Conservation (phyloP, 2,329 filamentous ascomycete species). For the Lasiodiplodia sp. region DNA sequence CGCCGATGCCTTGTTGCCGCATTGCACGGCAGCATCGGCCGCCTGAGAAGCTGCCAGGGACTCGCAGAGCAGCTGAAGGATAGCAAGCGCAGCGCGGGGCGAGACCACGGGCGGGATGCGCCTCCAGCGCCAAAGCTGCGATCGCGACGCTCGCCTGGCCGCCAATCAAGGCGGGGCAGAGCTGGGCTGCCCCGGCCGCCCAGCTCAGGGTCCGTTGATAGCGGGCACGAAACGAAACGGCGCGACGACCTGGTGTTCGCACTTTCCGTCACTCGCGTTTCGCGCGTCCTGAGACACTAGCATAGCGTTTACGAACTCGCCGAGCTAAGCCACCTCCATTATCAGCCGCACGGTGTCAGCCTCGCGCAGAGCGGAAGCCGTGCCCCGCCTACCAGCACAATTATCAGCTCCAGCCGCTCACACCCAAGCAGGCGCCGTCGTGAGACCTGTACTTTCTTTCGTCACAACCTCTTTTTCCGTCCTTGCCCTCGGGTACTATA, state of each 20-base stretch:
- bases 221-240: constrained; percentile 18
- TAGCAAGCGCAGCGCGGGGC: constrained; percentile 6
- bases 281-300: constrained; percentile 28
- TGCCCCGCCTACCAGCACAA: constrained; percentile 30
- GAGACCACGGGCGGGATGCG: neutral
- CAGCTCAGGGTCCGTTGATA: constrained; percentile 22
- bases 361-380: constrained; percentile 29
- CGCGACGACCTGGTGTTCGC: constrained; percentile 16
- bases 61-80: neutral
- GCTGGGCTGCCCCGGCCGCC: neutral
- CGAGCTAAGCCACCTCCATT: constrained; percentile 25
- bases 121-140: neutral
- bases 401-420: constrained; percentile 26
- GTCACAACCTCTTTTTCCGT: constrained; percentile 5
- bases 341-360: constrained; percentile 28
- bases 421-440: constrained; percentile 20
- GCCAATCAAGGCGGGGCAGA: constrained; percentile 21
- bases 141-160: constrained; percentile 10
- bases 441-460: constrained; percentile 26
- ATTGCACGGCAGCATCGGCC: constrained; percentile 11
- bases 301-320: constrained; percentile 27
- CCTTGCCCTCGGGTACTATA: constrained; percentile 19
- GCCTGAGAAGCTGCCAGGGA: neutral
- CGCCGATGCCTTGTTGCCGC: neutral
- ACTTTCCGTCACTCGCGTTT: constrained; percentile 9